These are phyloP conservation scores for Pseudogymnoascus sp. DNA, from an alignment of 2,329 filamentous ascomycete species.

Conservation along the genomic window DNA sequence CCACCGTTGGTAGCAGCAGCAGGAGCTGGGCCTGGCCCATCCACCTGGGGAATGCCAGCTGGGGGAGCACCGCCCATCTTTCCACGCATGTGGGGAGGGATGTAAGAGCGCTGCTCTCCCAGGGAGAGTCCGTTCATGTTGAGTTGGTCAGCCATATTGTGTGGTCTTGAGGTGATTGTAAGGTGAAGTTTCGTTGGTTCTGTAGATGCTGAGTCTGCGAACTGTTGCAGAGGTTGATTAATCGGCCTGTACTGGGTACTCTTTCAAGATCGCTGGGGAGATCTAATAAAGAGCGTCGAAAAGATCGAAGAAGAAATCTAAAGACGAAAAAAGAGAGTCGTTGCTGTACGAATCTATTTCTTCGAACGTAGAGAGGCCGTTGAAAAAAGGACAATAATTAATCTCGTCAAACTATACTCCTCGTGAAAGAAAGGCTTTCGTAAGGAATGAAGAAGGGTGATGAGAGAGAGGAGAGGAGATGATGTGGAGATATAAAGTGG, in stretches of 20 bases:
- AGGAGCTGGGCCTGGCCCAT: constrained; percentile 11
- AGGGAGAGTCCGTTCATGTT: constrained; percentile 74
- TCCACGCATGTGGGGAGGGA: constrained; percentile 75
- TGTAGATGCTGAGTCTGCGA: neutral
- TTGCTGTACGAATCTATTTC: constrained; percentile 15
- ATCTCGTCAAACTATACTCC: constrained; percentile 27
- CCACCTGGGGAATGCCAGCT: constrained; percentile 13
- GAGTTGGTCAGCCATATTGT: constrained; percentile 74
- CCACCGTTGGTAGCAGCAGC: constrained; percentile 17
- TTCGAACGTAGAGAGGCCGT: constrained; percentile 14
- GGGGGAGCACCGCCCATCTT: constrained; percentile 38
- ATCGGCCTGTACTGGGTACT: constrained; percentile 11
- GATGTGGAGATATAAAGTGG: constrained; percentile 18
- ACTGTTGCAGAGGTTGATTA: neutral
- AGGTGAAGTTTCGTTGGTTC: constrained; percentile 14
- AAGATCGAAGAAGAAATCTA: constrained; percentile 24
- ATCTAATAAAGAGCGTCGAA: constrained; percentile 22
- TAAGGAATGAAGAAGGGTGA: constrained; percentile 39
- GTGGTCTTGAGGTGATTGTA: constrained; percentile 16
- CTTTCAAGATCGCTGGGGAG: constrained; percentile 22
- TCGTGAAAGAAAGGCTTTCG: constrained; percentile 40
- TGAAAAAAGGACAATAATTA: constrained; percentile 12
- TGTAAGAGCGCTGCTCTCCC: constrained; percentile 63
- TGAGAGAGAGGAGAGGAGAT: constrained; percentile 23
- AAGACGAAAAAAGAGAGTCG: constrained; percentile 26